Evolutionary conservation across 192 early-diverging fungal genomes (phyloP), one percentile per base, ranked within the genome.

Genomic region (Helicostylum pulchrum): DNA sequence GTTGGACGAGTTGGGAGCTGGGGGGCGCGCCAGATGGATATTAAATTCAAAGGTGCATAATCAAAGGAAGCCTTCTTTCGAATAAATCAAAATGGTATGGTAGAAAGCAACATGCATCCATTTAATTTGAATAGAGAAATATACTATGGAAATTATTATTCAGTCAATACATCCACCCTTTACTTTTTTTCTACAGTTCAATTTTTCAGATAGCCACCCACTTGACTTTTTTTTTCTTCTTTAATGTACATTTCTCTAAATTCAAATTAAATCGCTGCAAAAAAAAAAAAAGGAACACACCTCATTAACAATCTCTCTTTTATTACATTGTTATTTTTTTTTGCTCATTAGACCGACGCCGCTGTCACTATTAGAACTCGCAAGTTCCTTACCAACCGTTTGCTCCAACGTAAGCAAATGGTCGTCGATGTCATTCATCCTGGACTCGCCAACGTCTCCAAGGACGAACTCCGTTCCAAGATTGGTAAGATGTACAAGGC

Each of bases 341-440:
- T 64, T 21, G n/a, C 31, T 34, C 57, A 52, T 9, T 84, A 92
- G 90, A 88, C 88, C 81, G 90, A 92, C 84, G 74, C 80, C 75
- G 78, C 86, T 76, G 92, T 93, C 84, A 98, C 94, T 77, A 88
- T 98, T 82, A 85, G 96, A 74, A 97, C 96, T 74, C 90, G 95
- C 83, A 96, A 99, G 89, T 99, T 97, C 89, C 84, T 99, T 73
- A 96, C 94, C 70, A 99, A 99, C 94, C 92, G 92, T 72, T 86
- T 99, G 71, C 92, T 97, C 60, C 87, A 92, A 79, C 88, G 96
- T 76, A 95, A 90, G 87, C 96, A 98, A 87, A 93, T 96, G 88
- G 88, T 99, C 49, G 83, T 99, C 45, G 96, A 99, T 77, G 85
- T 99, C 71, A 79, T 95, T 69, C 96, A 99, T 85, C 94, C 96